These are phyloP conservation scores for Sporothrix phasma DNA, from an alignment of 2,329 filamentous ascomycete species.

Conservation along the genomic window DNA sequence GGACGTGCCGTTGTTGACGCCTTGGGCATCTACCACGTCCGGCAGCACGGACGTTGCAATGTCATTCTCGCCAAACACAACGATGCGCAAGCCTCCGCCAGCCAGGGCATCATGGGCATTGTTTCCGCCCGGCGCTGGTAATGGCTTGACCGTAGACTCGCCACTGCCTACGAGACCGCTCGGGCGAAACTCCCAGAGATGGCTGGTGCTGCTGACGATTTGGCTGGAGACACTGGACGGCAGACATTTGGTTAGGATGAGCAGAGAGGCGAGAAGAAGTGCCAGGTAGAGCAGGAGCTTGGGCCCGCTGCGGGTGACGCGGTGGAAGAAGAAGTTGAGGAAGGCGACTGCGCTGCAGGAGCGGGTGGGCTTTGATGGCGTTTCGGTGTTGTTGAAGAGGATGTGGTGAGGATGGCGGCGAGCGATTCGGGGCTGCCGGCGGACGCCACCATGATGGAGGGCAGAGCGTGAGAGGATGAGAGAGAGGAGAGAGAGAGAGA, in stretches of 20 bases:
- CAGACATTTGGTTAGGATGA: conserved; percentile 21
- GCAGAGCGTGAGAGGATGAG: background rate
- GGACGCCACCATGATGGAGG: conserved; percentile 2
- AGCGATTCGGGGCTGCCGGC: conserved; percentile 1
- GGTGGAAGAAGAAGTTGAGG: conserved; percentile 24
- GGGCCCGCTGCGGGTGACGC: conserved; percentile 24
- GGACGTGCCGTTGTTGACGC: conserved; percentile 21
- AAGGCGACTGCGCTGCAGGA: conserved; percentile 12
- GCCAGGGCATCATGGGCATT: conserved; percentile 14
- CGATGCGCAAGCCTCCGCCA: conserved; percentile 34
- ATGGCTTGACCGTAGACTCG: background rate
- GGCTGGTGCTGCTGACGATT: conserved; percentile 17
- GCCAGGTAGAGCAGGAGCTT: conserved; percentile 23
- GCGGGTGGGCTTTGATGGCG: background rate
- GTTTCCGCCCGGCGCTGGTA: conserved; percentile 2
- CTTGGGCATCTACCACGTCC: background rate
- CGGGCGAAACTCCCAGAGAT: conserved; percentile 17
- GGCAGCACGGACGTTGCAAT: conserved; percentile 27
- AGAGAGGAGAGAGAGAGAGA: background rate
- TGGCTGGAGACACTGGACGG: conserved; percentile 19
- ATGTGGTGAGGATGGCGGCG: background rate
- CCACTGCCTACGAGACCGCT: background rate
- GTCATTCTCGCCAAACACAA: conserved; percentile 44
- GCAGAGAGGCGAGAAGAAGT: conserved; percentile 17
- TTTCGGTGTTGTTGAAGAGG: background rate